These are phyloP conservation scores for Apostasia ramifera DNA, from an alignment of 106 monocot genomes.

Conservation along the genomic window DNA sequence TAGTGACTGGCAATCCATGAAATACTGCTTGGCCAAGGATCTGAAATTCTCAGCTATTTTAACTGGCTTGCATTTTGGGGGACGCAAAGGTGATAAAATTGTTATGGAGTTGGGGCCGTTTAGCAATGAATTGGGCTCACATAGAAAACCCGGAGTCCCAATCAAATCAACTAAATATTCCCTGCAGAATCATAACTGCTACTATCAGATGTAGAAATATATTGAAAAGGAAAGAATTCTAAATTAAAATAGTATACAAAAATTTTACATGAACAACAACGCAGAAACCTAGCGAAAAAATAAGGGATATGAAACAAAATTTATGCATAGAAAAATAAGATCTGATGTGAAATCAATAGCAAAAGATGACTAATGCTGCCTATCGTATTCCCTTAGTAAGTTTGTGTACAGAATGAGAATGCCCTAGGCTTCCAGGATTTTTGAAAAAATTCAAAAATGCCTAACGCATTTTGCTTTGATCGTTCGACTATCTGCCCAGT, in stretches of 20 bases:
- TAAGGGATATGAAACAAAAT: too few species aligned
- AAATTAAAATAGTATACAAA: background rate
- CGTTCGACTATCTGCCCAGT: too few species aligned
- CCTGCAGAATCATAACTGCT: constrained; percentile 32
- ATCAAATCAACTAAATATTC: constrained; percentile 93
- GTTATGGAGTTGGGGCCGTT: constrained; percentile 80
- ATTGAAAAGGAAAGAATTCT: background rate
- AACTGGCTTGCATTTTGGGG: constrained; percentile 56
- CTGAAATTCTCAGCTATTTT: constrained; percentile 47
- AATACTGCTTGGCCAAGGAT: constrained; percentile 83
- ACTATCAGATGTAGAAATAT: background rate
- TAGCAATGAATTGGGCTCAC: constrained; percentile 76
- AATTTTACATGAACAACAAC: too few species aligned
- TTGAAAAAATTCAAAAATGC: too few species aligned
- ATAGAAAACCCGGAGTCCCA: constrained; percentile 59
- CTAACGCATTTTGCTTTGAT: too few species aligned
- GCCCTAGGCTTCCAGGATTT: too few species aligned
- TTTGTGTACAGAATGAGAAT: too few species aligned
- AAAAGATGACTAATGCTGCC: too few species aligned
- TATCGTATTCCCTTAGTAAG: too few species aligned
- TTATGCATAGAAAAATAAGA: too few species aligned
- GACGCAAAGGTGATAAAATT: constrained; percentile 80
- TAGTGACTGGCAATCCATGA: constrained; percentile 77
- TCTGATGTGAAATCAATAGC: too few species aligned
- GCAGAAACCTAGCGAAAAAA: too few species aligned